Evolutionary conservation across 371 early-diverging fungal species (phyloP).

Genomic region (Nematocida major): DNA sequence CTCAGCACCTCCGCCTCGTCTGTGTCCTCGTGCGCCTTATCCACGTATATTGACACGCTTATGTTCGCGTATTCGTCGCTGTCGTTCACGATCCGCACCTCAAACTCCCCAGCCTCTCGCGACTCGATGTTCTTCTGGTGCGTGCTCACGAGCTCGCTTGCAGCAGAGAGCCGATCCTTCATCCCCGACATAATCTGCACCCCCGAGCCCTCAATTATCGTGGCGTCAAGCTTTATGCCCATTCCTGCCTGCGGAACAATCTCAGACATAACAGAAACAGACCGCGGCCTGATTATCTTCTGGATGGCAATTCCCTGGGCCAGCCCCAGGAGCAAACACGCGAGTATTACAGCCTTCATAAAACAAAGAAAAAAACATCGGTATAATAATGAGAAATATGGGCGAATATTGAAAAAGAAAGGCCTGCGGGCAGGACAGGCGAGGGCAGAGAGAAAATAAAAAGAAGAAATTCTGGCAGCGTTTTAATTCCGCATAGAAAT

Average conservation of each 20-base stretch:
- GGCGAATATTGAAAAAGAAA: too few species aligned
- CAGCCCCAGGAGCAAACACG: not conserved
- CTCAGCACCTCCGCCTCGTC: slow-evolving; percentile 49
- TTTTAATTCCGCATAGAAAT: too few species aligned
- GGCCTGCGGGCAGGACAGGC: too few species aligned
- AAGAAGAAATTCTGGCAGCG: too few species aligned
- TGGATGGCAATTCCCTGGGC: slow-evolving; percentile 27
- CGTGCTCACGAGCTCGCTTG: not conserved
- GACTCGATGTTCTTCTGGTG: slow-evolving; percentile 35
- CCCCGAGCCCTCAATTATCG: slow-evolving; percentile 3
- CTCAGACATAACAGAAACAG: slow-evolving; percentile 15
- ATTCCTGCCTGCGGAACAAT: slow-evolving; percentile 12
- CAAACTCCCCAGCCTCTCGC: slow-evolving; percentile 33
- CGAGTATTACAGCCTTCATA: slow-evolving; percentile 15
- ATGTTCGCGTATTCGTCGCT: slow-evolving; percentile 10
- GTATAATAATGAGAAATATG: too few species aligned
- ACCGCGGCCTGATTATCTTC: slow-evolving; percentile 42
- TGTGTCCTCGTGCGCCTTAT: slow-evolving; percentile 40
- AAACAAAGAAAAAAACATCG: slow-evolving; percentile 48
- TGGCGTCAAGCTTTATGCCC: slow-evolving; percentile 32
- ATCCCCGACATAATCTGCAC: slow-evolving; percentile 7
- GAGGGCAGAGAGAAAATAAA: too few species aligned
- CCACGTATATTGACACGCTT: slow-evolving; percentile 27
- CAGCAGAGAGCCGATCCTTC: not conserved
- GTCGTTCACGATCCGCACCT: slow-evolving; percentile 13